Conservation (phyloP, 202 grass and related monocot genomes). For the Zoysia matrella region DNA sequence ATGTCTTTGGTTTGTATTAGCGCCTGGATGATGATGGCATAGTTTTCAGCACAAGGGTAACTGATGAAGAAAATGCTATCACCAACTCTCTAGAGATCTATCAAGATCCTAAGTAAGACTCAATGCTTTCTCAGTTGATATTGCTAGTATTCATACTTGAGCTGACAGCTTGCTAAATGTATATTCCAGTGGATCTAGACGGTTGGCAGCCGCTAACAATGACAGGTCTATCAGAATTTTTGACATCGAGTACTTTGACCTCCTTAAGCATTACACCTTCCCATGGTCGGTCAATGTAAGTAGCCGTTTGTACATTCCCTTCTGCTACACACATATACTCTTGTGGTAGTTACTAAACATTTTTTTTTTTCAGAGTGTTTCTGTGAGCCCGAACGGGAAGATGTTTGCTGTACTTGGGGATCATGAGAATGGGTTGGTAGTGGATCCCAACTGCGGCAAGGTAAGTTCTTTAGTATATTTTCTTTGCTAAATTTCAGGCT, state of each 20-base stretch:
- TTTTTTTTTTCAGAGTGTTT: conserved; percentile 52
- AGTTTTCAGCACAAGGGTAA: conserved; percentile 68
- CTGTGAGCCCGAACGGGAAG: conserved; percentile 58
- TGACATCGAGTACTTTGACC: conserved; percentile 56
- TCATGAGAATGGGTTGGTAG: conserved; percentile 53
- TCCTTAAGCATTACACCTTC: conserved; percentile 55
- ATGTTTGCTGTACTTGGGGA: conserved; percentile 70
- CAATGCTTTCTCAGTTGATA: neutral
- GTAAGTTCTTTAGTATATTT: conserved; percentile 24
- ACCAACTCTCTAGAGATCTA: conserved; percentile 76
- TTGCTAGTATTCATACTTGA: neutral
- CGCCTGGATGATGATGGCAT: conserved; percentile 63
- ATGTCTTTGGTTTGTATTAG: conserved; percentile 33
- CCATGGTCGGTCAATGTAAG: conserved; percentile 78
- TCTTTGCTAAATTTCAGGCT: neutral
- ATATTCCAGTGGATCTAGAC: conserved; percentile 57
- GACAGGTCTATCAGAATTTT: conserved; percentile 71
- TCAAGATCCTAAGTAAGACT: conserved; percentile 50
- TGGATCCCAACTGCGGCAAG: conserved; percentile 60
- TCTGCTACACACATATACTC: neutral
- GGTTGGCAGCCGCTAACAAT: conserved; percentile 64
- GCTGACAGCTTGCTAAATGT: conserved; percentile 14
- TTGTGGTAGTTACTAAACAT: neutral
- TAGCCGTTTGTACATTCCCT: conserved; percentile 4
- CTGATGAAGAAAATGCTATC: conserved; percentile 71